phyloP scores from a whole-genome alignment of 2,329 filamentous ascomycete genomes.

The Pyricularia sp. region DNA sequence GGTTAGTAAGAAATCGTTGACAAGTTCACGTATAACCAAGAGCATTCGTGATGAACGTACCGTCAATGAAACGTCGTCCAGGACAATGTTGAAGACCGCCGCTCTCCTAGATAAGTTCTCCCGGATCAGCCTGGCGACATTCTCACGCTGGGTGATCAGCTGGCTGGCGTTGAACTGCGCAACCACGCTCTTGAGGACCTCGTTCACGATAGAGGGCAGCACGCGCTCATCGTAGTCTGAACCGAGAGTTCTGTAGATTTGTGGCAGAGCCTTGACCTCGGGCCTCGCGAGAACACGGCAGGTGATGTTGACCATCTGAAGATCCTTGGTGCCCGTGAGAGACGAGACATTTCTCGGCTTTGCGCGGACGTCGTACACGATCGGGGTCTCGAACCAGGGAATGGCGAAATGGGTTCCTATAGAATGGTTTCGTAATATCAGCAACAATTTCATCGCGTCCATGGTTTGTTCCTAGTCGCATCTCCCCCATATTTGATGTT shows the following conservation, averaged over 20 bases:
- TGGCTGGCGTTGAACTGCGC: constrained; percentile 98
- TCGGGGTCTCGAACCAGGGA: constrained; percentile 94
- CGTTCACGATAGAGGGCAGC: constrained; percentile 94
- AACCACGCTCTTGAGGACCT: constrained; percentile 96
- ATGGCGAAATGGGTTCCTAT: constrained; percentile 85
- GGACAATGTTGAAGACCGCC: constrained; percentile 90
- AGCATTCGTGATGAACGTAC: constrained; percentile 33
- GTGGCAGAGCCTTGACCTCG: constrained; percentile 76
- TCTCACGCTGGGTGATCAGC: constrained; percentile 98
- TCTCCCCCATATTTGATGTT: not conserved
- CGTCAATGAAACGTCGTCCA: constrained; percentile 95
- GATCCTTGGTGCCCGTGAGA: constrained; percentile 94
- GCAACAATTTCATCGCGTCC: not conserved
- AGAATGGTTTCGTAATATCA: not conserved
- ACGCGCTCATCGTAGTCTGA: constrained; percentile 96
- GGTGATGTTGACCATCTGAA: constrained; percentile 99
- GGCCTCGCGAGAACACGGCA: constrained; percentile 96
- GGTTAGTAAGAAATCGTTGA: not conserved
- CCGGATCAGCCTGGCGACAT: constrained; percentile 80
- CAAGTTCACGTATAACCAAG: not conserved
- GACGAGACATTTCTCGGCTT: constrained; percentile 96
- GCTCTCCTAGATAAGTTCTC: constrained; percentile 89
- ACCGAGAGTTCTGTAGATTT: constrained; percentile 94
- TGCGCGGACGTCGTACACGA: constrained; percentile 95
- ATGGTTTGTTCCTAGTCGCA: not conserved